Conservation (phyloP, 495 filamentous ascomycete species). For the Trichoderma parareesei region DNA sequence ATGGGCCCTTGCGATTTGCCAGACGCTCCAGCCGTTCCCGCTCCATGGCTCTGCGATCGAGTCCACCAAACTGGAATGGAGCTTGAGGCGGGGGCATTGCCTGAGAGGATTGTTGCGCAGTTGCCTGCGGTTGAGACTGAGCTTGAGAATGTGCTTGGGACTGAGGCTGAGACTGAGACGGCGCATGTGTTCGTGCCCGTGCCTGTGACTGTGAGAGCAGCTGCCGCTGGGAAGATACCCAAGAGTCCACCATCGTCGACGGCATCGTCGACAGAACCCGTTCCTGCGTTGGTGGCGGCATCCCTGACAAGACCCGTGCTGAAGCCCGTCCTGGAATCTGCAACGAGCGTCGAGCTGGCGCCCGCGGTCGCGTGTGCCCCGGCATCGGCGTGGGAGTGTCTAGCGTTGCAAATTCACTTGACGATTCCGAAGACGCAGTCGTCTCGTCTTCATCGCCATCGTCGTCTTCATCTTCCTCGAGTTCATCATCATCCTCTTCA, state of each 20-base stretch:
- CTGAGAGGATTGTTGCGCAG: too few species aligned
- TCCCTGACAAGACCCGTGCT: too few species aligned
- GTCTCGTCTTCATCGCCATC: slow-evolving; percentile 13
- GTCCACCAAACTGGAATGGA: not conserved
- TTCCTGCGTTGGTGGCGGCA: too few species aligned
- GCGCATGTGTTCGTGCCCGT: not conserved
- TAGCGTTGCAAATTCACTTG: too few species aligned
- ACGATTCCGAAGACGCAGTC: too few species aligned
- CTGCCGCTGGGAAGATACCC: not conserved
- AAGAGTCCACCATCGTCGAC: slow-evolving; percentile 8
- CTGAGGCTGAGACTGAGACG: not conserved
- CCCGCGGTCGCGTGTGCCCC: too few species aligned
- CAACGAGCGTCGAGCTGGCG: too few species aligned
- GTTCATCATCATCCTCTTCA: not conserved
- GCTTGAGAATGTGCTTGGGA: not conserved
- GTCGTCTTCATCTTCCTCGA: not conserved
- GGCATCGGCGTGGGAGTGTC: too few species aligned
- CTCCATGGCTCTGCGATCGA: slow-evolving; percentile 81
- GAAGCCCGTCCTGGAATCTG: too few species aligned
- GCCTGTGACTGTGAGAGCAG: not conserved
- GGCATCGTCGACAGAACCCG: slow-evolving; percentile 15
- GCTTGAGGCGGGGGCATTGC: too few species aligned
- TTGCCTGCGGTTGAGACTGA: not conserved
- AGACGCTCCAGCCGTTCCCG: slow-evolving; percentile 67
- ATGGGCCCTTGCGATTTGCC: slow-evolving; percentile 36